phyloP scores from a whole-genome alignment of 2,329 filamentous ascomycete genomes.

The Trichoderma koningii region DNA sequence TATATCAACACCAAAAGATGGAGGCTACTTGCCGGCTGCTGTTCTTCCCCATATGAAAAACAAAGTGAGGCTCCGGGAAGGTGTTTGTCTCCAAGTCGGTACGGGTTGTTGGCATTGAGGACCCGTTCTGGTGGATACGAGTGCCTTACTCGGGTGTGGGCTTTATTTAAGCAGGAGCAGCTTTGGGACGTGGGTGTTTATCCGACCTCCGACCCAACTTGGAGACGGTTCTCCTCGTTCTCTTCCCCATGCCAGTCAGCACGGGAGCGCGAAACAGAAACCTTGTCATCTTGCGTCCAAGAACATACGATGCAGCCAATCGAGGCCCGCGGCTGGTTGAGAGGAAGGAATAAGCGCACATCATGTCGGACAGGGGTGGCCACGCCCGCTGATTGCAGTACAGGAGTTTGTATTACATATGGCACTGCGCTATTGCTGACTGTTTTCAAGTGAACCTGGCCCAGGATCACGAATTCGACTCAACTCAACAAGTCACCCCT shows the following conservation, averaged over 20 bases:
- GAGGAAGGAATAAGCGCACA: slow-evolving; percentile 23
- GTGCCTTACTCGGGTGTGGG: neutral
- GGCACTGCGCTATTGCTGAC: no score
- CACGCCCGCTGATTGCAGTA: slow-evolving; percentile 17
- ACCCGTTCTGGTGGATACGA: neutral
- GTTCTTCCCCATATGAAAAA: neutral
- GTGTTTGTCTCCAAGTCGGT: neutral
- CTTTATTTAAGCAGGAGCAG: slow-evolving; percentile 16
- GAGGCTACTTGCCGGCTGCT: neutral
- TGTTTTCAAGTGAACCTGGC: neutral
- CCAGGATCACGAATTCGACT: slow-evolving; percentile 18
- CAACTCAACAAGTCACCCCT: slow-evolving; percentile 19
- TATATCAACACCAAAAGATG: neutral
- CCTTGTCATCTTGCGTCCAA: neutral
- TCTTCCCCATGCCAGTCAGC: slow-evolving; percentile 16
- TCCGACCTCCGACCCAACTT: neutral
- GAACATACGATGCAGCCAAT: slow-evolving; percentile 25
- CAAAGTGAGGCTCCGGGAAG: slow-evolving; percentile 10
- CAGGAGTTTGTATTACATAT: no score
- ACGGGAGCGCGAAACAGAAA: slow-evolving; percentile 19
- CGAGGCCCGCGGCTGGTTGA: slow-evolving; percentile 12
- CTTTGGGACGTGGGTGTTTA: slow-evolving; percentile 14
- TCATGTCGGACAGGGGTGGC: slow-evolving; percentile 20
- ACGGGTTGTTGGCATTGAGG: no score
- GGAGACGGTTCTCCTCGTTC: slow-evolving; percentile 9